phyloP scores from a whole-genome alignment of 257 asterid genomes.

The Ophiorrhiza pumila region DNA sequence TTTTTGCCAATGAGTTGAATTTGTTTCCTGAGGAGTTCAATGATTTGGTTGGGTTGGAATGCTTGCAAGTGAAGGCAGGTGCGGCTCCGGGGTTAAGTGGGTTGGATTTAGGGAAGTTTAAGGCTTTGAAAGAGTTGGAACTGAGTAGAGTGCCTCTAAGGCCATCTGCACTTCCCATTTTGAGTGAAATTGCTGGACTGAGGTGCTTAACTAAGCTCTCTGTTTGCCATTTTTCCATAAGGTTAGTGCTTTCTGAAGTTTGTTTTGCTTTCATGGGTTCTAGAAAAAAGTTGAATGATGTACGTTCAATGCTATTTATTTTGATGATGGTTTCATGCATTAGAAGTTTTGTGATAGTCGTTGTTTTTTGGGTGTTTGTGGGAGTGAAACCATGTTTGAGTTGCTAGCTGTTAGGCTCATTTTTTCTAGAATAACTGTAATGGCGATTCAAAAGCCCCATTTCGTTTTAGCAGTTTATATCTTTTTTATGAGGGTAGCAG shows the following conservation, averaged over 20 bases:
- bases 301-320: neutral
- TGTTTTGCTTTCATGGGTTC: neutral
- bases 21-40: constrained; percentile 64
- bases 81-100: constrained; percentile 60
- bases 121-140: constrained; percentile 81
- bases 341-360: neutral
- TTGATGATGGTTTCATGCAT: neutral
- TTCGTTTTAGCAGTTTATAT: neutral
- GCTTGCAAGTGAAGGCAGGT: constrained; percentile 73
- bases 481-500: neutral
- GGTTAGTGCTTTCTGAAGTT: constrained; percentile 38
- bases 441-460: neutral
- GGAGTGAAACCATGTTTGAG: neutral
- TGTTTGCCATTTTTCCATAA: constrained; percentile 84
- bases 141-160: constrained; percentile 68
- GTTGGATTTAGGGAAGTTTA: constrained; percentile 62
- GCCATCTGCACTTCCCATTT: constrained; percentile 62
- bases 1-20: constrained; percentile 77
- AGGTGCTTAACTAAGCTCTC: constrained; percentile 77
- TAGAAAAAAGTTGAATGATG: neutral
- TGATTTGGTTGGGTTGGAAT: constrained; percentile 63
- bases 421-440: neutral
- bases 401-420: neutral
- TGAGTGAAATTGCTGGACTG: constrained; percentile 69
- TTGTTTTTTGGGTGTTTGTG: too few species aligned